Conservation (phyloP, 495 filamentous ascomycete species). For the Daldinia caldariorum region DNA sequence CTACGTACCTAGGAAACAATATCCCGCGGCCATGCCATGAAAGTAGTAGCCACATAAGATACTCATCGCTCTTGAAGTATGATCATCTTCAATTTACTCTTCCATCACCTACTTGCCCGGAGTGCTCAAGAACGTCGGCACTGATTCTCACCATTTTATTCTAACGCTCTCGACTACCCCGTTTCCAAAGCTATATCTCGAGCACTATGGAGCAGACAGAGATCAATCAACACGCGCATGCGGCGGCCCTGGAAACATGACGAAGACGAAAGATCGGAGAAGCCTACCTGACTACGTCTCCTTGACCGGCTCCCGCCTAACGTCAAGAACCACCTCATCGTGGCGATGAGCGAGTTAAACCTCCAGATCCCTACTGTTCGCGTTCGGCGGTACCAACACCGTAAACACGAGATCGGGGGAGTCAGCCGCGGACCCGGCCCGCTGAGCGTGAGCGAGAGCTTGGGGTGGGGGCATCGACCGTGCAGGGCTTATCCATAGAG, state of each 20-base stretch:
- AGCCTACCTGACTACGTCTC: not conserved
- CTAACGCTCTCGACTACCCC: not conserved
- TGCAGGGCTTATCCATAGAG: constrained; percentile 79
- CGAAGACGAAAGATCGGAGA: not conserved
- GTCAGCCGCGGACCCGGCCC: constrained; percentile 56
- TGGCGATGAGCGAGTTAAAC: constrained; percentile 77
- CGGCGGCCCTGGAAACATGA: constrained; percentile 21
- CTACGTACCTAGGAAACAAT: not conserved
- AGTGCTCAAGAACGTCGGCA: not conserved
- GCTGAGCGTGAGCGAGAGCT: constrained; percentile 67
- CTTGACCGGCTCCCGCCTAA: constrained; percentile 22
- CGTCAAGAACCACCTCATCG: constrained; percentile 62
- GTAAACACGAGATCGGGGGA: constrained; percentile 61
- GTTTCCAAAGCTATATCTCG: not conserved
- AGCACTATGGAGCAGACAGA: constrained; percentile 25
- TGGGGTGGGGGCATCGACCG: constrained; percentile 65
- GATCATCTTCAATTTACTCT: not conserved
- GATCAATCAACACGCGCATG: constrained; percentile 27
- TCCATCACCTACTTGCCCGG: not conserved
- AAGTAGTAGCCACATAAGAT: not conserved
- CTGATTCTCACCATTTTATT: not conserved
- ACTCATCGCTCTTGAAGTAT: not conserved
- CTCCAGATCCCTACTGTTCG: constrained; percentile 84
- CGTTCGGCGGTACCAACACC: constrained; percentile 80
- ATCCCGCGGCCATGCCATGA: not conserved